Evolutionary conservation across 1,284 basidiomycete genomes (phyloP), one percentile per base, ranked within the genome.

Genomic region (Leccinum huronense): DNA sequence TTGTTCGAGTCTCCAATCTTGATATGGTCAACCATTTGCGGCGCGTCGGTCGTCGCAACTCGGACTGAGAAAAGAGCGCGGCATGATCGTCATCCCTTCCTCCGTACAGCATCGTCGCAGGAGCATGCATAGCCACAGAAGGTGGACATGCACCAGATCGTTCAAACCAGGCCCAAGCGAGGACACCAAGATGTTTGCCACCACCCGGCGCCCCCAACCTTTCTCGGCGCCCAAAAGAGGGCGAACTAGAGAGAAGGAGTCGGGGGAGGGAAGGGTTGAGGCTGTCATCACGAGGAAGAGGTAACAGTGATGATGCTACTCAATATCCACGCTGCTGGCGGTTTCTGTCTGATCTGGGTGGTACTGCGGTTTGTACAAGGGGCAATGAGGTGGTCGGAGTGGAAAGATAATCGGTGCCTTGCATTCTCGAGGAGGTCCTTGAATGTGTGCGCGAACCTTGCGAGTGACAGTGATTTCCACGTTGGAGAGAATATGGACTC

Each of bases 171-270:
- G 36, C 51, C 57, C 11, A 7, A 42, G 45, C 0, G 23, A 59
- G 40, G 58, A 68, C 58, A 57, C 19, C 36, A 3, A 14, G 13
- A 27, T 16, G 3, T n/a, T 40, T 3, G 40, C 63, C 63, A 64
- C 63, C 65, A 64, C 42, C 58, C 45, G 14, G 0, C 0, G 48
- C 71, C 59, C 3, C 14, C 51, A 19, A 55, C 59, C 61, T 55
- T 34, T 58, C 61, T 68, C 68, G 19, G 63, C 55, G 62, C 65
- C 68, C 68, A 66, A 34, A 54, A 63, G 54, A 63, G 63, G 65
- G 66, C 71, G 59, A 60, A 9, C 63, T 63, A 19, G 62, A 69
- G 62, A 70, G 3, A 58, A 63, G 60, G 62, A 59, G 3, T 60
- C 57, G 34, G 23, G 5, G 3, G 9, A 14, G 27, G 11, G 6